A percentile compares a stretch with the other conserved stretches of the same genome.
These are phyloP conservation scores for Pestalotiopsis sp. DNA, from an alignment of 2,329 filamentous ascomycete genomes.

Conservation along the genomic window DNA sequence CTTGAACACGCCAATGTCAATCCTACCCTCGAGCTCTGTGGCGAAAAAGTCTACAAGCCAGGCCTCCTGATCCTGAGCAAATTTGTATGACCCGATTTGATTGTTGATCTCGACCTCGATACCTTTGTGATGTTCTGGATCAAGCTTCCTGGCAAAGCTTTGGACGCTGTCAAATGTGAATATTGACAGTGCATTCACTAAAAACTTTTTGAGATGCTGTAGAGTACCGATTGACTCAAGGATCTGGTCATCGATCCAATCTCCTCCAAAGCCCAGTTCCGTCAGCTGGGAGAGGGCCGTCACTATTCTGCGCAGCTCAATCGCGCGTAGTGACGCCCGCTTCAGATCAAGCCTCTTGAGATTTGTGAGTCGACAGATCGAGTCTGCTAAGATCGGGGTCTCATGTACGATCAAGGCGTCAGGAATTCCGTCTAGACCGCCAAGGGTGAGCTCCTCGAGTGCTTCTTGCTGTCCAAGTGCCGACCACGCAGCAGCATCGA, in stretches of 20 bases:
- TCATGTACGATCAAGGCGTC: slow-evolving; percentile 47
- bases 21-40: slow-evolving; percentile 30
- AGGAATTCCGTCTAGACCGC: slow-evolving; percentile 43
- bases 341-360: slow-evolving; percentile 57
- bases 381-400: slow-evolving; percentile 29
- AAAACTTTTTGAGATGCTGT: slow-evolving; percentile 51
- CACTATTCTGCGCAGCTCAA: slow-evolving; percentile 52
- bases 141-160: slow-evolving; percentile 41
- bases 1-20: slow-evolving; percentile 35
- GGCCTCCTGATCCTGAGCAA: slow-evolving; percentile 29
- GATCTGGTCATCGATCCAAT: slow-evolving; percentile 51
- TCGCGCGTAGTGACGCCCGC: slow-evolving; percentile 50
- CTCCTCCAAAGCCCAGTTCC: slow-evolving; percentile 59
- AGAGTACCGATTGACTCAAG: slow-evolving; percentile 40
- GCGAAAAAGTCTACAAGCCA: slow-evolving; percentile 28
- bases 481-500: slow-evolving; percentile 23
- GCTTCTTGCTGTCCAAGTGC: slow-evolving; percentile 26
- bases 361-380: slow-evolving; percentile 53
- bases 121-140: slow-evolving; percentile 27
- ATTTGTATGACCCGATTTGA: slow-evolving; percentile 31
- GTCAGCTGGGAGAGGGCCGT: slow-evolving; percentile 51
- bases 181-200: slow-evolving; percentile 55
- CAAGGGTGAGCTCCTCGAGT: slow-evolving; percentile 28
- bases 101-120: slow-evolving; percentile 37
- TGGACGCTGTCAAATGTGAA: slow-evolving; percentile 57